Conservation (phyloP, 2,329 filamentous ascomycete species). For the Paecilomyces sp. region DNA sequence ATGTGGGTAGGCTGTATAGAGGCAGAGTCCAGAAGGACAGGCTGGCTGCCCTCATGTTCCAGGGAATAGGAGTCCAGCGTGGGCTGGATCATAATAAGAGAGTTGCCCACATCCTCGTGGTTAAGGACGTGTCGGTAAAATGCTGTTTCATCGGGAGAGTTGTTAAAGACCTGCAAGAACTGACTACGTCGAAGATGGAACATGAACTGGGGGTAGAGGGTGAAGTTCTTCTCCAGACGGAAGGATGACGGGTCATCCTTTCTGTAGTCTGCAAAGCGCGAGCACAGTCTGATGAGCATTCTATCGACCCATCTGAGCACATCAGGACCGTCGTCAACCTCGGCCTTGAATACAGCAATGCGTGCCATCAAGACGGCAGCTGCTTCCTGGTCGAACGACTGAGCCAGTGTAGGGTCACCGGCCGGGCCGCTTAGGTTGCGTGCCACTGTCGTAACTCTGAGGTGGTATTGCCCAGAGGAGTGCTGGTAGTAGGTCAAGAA, state of each 20-base stretch:
- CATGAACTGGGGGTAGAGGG: conserved; percentile 98
- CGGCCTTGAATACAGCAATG: conserved; percentile 97
- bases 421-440: conserved; percentile 87
- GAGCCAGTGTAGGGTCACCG: conserved; percentile 88
- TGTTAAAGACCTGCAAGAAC: conserved; percentile 99
- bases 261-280: conserved; percentile 92
- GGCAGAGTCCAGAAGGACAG: conserved; percentile 91
- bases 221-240: conserved; percentile 97
- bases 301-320: conserved; percentile 96
- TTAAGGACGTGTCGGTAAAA: conserved; percentile 97
- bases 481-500: conserved; percentile 99
- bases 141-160: conserved; percentile 97
- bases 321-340: conserved; percentile 97
- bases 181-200: conserved; percentile 96
- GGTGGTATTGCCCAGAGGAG: conserved; percentile 89
- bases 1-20: conserved; percentile 94
- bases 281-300: conserved; percentile 96
- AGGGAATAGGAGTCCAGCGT: conserved; percentile 96
- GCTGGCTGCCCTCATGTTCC: conserved; percentile 85
- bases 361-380: conserved; percentile 98
- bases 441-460: conserved; percentile 89
- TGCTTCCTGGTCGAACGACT: conserved; percentile 97
- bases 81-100: conserved; percentile 96
- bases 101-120: conserved; percentile 95
- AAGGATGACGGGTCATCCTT: conserved; percentile 98